A percentile compares a stretch with the other conserved stretches of the same genome.
These are phyloP conservation scores for Aspergillus sclerotialis DNA, from an alignment of 2,329 filamentous ascomycete genomes.

Conservation along the genomic window DNA sequence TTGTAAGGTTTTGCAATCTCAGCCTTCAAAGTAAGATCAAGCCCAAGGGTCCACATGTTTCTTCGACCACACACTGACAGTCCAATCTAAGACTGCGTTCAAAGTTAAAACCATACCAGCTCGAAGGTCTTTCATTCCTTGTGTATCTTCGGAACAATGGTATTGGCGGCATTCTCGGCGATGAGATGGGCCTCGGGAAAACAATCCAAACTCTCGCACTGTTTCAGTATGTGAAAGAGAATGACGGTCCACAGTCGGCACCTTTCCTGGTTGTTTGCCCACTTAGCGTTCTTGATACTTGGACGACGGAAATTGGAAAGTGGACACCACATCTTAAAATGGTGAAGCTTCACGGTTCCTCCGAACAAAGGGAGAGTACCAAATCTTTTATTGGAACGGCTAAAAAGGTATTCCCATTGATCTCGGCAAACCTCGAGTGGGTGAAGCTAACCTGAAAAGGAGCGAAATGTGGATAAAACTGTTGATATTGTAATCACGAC, in stretches of 20 bases:
- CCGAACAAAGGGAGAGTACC: constrained; percentile 30
- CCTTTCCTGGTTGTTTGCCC: constrained; percentile 42
- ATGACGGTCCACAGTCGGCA: constrained; percentile 7
- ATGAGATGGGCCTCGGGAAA: constrained; percentile 27
- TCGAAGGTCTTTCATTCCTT: constrained; percentile 45
- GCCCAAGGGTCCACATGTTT: too few species aligned
- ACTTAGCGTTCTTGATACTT: constrained; percentile 44
- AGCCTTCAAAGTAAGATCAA: constrained; percentile 4
- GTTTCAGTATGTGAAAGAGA: constrained; percentile 43
- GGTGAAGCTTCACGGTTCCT: constrained; percentile 42
- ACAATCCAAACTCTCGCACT: constrained; percentile 28
- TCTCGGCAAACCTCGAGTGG: too few species aligned
- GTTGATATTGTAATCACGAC: constrained; percentile 41
- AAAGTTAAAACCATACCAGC: constrained; percentile 46
- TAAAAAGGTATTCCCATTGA: too few species aligned
- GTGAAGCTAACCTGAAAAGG: too few species aligned
- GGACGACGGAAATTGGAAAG: constrained; percentile 41
- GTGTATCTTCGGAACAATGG: constrained; percentile 27
- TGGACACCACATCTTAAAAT: constrained; percentile 42
- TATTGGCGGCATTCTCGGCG: constrained; percentile 18
- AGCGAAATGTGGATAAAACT: constrained; percentile 8
- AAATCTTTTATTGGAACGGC: constrained; percentile 12
- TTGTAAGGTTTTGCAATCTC: not conserved
- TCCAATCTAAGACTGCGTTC: constrained; percentile 37
- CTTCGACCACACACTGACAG: not conserved